Evolutionary conservation across 495 filamentous ascomycete species (phyloP).

Genomic region (Pyronema domesticum): DNA sequence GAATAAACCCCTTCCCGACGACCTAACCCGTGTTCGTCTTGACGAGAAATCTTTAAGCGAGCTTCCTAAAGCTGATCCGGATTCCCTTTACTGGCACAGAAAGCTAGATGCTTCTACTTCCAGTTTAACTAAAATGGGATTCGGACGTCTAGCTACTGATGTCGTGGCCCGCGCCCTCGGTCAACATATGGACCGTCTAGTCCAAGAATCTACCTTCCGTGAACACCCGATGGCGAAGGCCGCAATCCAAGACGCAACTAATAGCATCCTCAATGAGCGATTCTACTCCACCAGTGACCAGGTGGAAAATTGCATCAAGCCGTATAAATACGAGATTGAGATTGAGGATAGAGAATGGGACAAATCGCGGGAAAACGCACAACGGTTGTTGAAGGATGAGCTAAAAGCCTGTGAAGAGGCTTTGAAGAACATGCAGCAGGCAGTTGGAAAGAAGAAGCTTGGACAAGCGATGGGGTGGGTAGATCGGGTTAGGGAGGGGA

Average conservation of each 20-base stretch:
- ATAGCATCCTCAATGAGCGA: slow-evolving; percentile 74
- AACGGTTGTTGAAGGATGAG: slow-evolving; percentile 62
- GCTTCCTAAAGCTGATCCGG: slow-evolving; percentile 22
- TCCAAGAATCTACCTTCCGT: slow-evolving; percentile 63
- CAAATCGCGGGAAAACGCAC: slow-evolving; percentile 61
- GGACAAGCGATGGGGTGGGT: slow-evolving; percentile 83
- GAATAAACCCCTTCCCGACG: slow-evolving; percentile 87
- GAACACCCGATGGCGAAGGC: slow-evolving; percentile 79
- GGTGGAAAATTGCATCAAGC: slow-evolving; percentile 99
- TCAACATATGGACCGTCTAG: slow-evolving; percentile 59
- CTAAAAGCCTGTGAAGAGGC: slow-evolving; percentile 65
- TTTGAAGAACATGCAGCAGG: slow-evolving; percentile 51
- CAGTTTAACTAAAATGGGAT: slow-evolving; percentile 76
- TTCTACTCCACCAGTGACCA: slow-evolving; percentile 95
- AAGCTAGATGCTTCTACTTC: slow-evolving; percentile 88
- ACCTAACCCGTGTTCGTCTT: slow-evolving; percentile 30
- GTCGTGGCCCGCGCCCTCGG: slow-evolving; percentile 81
- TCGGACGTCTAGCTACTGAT: slow-evolving; percentile 78
- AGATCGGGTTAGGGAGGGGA: slow-evolving; percentile 71
- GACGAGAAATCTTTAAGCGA: slow-evolving; percentile 21
- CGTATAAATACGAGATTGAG: slow-evolving; percentile 94
- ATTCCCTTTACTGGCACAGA: slow-evolving; percentile 61
- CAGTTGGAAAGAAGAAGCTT: slow-evolving; percentile 59
- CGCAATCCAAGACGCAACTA: slow-evolving; percentile 76
- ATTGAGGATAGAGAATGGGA: slow-evolving; percentile 79